Conservation (phyloP, 176 grass and related monocot genomes). For the Oryza rufipogon region DNA sequence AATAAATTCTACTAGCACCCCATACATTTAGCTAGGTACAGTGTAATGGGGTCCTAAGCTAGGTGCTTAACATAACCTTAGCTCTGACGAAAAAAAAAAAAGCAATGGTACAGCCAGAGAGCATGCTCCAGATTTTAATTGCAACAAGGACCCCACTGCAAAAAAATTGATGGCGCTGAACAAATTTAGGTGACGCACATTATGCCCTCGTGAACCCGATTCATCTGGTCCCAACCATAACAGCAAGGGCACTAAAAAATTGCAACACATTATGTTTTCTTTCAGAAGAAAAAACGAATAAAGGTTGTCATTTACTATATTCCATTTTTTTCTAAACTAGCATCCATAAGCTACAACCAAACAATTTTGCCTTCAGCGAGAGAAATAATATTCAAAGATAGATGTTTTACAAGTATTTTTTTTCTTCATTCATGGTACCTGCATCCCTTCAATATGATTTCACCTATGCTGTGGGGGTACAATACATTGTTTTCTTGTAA, state of each 20-base stretch:
- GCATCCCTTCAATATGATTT: background rate
- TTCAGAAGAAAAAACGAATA: background rate
- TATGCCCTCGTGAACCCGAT: background rate
- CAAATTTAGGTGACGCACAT: background rate
- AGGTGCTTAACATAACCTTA: background rate
- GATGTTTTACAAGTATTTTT: background rate
- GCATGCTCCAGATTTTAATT: conserved; percentile 15
- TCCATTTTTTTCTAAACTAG: background rate
- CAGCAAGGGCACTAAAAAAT: background rate
- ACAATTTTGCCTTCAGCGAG: background rate
- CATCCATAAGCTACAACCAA: background rate
- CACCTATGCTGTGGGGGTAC: background rate
- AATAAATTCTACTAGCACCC: background rate
- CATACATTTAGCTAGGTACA: background rate
- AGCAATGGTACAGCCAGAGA: background rate
- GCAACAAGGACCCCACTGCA: background rate
- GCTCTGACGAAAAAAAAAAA: background rate
- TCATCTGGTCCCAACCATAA: background rate
- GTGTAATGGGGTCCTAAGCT: background rate
- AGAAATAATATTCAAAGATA: background rate
- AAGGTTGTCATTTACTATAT: background rate
- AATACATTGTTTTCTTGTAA: background rate
- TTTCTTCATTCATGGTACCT: background rate
- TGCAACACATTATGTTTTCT: background rate
- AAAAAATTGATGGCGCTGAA: conserved; percentile 2